Evolutionary conservation across 106 monocot genomes (phyloP), one percentile per base, ranked within the genome.

Genomic region (Allium sativum): DNA sequence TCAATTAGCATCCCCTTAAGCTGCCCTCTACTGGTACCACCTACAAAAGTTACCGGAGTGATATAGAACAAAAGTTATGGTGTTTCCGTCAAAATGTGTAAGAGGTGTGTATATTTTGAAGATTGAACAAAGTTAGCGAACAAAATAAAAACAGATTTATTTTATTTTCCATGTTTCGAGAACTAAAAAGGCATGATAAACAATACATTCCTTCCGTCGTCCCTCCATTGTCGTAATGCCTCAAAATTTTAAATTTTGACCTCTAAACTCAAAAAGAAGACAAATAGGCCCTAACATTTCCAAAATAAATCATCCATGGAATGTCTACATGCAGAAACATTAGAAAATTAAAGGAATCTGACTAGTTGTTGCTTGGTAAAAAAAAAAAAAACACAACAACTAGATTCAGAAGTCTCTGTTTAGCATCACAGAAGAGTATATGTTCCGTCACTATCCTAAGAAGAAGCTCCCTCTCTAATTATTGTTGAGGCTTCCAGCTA

Each of bases 301-400:
- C 14, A 40, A 55, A 18, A 54, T 21, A 20, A 47, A 44, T 41
- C 52, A 46, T 63, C 62, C 55, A 45, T 40, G 45, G 61, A 63
- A 46, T 64, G 43, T 40, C 45, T 46, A 44, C 44, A 72, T 44
- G 63, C 62, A 12, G 22, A 17, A 16, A 46, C 40, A 17, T 50
- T 12, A 42, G n/a, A 42, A 47, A 51, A 59, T 31, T 55, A n/a
- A 63, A 71, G 48, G 71, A 55, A 63, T 54, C 44, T 16, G 41
- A 48, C 18, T 55, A 17, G 41, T n/a, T 58, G 40, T 43, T 21
- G n/a, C n/a, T n/a, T n/a, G n/a, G n/a, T 3, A 13, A 10, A 44
- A 53, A 60, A 69, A 72, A 59, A n/a, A 7, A 42, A 43, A 15
- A 59, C 12, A 7, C 40, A 44, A 42, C 17, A 15, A 59, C 58